Percentiles rank a stretch among this genome's conserved stretches.
These are phyloP conservation scores for Cyamopsis tetragonoloba DNA, from an alignment of 306 rosid genomes.

Conservation along the genomic window DNA sequence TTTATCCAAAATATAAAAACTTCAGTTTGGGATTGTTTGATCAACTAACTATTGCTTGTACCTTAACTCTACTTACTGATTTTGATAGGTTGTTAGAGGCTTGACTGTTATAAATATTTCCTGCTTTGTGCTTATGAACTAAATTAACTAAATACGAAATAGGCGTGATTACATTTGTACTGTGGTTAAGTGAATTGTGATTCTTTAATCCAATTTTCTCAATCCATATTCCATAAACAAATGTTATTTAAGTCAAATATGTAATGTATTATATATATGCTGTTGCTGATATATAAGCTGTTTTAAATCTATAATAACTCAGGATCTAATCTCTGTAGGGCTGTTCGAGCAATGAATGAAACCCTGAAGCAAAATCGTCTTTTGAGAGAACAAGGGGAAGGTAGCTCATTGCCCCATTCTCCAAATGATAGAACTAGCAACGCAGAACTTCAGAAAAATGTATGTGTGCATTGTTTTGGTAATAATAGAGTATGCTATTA, in stretches of 20 bases:
- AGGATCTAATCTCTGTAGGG: conserved; percentile 54
- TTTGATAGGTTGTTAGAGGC: neutral
- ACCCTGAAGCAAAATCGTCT: conserved; percentile 86
- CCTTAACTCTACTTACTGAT: neutral
- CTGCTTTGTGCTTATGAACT: conserved; percentile 14
- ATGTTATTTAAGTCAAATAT: conserved; percentile 1
- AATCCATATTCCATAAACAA: neutral
- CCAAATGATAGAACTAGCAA: conserved; percentile 33
- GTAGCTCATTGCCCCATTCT: conserved; percentile 48
- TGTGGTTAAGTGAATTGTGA: conserved; percentile 15
- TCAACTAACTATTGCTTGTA: conserved; percentile 12
- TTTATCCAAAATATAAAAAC: neutral
- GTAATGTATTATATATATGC: neutral
- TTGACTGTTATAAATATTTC: conserved; percentile 11
- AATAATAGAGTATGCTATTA: conserved; percentile 15
- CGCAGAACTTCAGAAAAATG: conserved; percentile 38
- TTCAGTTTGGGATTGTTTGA: neutral
- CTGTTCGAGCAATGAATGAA: conserved; percentile 96
- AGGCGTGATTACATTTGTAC: neutral
- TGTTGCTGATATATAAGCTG: conserved; percentile 3
- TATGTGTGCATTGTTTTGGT: conserved; percentile 25
- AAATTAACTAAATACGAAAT: neutral
- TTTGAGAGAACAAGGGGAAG: conserved; percentile 58
- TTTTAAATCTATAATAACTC: conserved; percentile 30
- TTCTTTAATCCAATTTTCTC: conserved; percentile 11